Conservation (phyloP, 1,284 basidiomycete species). For the Pseudozyma sp. region DNA sequence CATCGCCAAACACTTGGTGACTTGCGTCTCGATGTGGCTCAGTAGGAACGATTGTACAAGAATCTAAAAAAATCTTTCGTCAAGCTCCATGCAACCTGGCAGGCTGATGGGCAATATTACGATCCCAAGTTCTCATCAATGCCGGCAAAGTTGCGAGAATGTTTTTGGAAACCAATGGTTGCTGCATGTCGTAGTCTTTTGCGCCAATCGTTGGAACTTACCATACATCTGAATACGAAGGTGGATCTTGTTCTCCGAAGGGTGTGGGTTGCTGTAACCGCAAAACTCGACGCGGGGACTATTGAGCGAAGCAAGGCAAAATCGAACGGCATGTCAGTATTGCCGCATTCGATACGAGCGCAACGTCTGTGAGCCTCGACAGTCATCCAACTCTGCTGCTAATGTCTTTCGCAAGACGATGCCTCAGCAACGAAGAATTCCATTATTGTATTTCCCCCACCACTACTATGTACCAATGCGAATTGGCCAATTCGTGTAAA, state of each 20-base stretch:
- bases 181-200: neutral
- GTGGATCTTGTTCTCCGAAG: slow-evolving; percentile 95
- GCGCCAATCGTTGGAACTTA: slow-evolving; percentile 71
- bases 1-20: slow-evolving; percentile 7
- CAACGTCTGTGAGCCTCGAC: neutral
- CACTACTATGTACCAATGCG: slow-evolving; percentile 53
- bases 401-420: slow-evolving; percentile 9
- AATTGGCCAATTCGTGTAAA: slow-evolving; percentile 53
- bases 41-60: slow-evolving; percentile 70
- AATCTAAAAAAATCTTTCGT: slow-evolving; percentile 54
- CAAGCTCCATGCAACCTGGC: slow-evolving; percentile 49
- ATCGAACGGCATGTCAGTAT: neutral
- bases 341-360: neutral
- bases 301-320: neutral
- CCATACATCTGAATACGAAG: slow-evolving; percentile 98
- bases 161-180: neutral
- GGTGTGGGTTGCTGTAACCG: slow-evolving; percentile 95
- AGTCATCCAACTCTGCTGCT: slow-evolving; percentile 1
- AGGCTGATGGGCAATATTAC: slow-evolving; percentile 42
- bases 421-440: slow-evolving; percentile 70
- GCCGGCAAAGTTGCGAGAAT: slow-evolving; percentile 19
- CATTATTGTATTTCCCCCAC: slow-evolving; percentile 64
- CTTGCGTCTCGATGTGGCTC: slow-evolving; percentile 47
- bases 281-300: slow-evolving; percentile 99
- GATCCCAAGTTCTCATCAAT: slow-evolving; percentile 55